phyloP scores from a whole-genome alignment of 345 rosid species.

The Noccaea bulbosa region DNA sequence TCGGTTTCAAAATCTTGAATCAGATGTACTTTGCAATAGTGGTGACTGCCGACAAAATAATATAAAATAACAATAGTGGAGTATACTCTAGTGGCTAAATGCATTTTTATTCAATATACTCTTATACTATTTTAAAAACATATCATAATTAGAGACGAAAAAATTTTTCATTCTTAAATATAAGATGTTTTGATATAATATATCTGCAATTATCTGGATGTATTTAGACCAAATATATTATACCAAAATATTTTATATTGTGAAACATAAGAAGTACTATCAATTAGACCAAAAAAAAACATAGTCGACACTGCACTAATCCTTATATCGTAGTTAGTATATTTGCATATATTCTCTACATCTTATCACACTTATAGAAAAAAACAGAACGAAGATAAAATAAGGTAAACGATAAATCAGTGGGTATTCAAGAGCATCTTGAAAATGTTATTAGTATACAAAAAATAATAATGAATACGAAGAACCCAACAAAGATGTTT shows the following conservation, averaged over 20 bases:
- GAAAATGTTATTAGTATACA: not conserved
- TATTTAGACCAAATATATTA: no score
- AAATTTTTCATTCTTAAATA: no score
- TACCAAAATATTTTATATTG: no score
- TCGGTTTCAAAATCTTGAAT: not conserved
- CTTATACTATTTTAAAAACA: not conserved
- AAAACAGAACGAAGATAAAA: not conserved
- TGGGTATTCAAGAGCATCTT: conserved; percentile 29
- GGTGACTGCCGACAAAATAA: not conserved
- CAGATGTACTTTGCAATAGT: not conserved
- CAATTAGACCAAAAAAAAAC: not conserved
- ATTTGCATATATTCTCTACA: not conserved
- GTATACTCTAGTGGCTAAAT: not conserved
- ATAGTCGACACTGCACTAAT: not conserved
- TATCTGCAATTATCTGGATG: no score
- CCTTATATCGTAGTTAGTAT: not conserved
- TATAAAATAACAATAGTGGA: no score
- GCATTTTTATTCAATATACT: not conserved
- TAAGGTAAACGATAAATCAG: conserved; percentile 29
- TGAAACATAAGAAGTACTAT: no score
- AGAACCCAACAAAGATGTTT: conserved; percentile 27
- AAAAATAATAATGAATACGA: conserved; percentile 27
- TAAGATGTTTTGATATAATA: no score
- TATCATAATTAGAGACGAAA: not conserved
- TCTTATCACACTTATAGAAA: not conserved